Conservation (phyloP, 225 moss, liverwort and hornwort species). For the Anthoceros angustus region DNA sequence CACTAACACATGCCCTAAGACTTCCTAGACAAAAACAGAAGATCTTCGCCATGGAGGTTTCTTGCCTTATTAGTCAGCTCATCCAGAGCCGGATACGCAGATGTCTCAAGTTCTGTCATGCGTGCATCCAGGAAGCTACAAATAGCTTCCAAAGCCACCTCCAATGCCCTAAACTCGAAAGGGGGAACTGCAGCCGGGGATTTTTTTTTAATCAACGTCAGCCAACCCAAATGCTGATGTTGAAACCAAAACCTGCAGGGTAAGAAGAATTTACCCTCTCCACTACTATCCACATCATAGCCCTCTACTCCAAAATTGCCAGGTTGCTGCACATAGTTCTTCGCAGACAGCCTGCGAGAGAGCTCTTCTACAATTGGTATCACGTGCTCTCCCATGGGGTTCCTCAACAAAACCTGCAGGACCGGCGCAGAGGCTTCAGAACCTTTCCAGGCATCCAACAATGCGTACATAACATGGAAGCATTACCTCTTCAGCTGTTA, state of each 20-base stretch:
- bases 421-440: neutral
- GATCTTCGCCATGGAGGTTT: neutral
- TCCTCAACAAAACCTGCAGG: conserved; percentile 83
- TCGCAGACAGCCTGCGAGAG: conserved; percentile 57
- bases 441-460: neutral
- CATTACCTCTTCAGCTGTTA: conserved; percentile 17
- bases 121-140: conserved; percentile 97
- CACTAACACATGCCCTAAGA: neutral
- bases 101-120: conserved; percentile 77
- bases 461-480: neutral
- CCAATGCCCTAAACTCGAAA: conserved; percentile 95
- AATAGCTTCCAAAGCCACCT: conserved; percentile 96
- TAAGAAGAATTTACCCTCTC: neutral
- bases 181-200: conserved; percentile 44
- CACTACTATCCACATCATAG: conserved; percentile 11
- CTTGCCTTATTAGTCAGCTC: conserved; percentile 84
- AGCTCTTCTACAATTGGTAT: conserved; percentile 93
- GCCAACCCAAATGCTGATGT: neutral
- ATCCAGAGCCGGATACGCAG: conserved; percentile 90
- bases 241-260: neutral
- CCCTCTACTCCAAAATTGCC: conserved; percentile 21
- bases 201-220: too few species aligned
- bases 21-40: neutral
- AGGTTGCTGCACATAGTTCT: conserved; percentile 14
- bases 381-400: conserved; percentile 69